Conservation (phyloP, 2,329 filamentous ascomycete genomes). For the Hysterium pulicare region DNA sequence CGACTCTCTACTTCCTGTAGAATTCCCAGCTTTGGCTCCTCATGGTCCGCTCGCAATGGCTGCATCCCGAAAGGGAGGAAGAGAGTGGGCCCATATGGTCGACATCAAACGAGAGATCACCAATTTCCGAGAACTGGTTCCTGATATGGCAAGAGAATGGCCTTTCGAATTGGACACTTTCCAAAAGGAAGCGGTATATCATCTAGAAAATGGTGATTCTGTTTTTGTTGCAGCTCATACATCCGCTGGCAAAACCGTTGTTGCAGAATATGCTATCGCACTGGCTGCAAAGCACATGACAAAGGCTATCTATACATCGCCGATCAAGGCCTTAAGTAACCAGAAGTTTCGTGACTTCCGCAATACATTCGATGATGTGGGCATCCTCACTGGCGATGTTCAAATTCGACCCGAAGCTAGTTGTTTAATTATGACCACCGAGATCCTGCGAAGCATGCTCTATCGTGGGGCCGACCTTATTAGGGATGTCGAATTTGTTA, state of each 20-base stretch:
- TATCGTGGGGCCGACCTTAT: constrained; percentile 95
- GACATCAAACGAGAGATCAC: constrained; percentile 88
- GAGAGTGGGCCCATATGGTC: constrained; percentile 98
- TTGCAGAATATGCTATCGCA: constrained; percentile 96
- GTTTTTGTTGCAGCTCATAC: constrained; percentile 98
- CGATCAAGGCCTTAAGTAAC: constrained; percentile 97
- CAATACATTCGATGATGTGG: constrained; percentile 87
- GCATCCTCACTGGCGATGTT: constrained; percentile 94
- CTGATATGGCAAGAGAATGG: constrained; percentile 94
- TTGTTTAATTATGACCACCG: constrained; percentile 98
- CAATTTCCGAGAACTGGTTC: constrained; percentile 92
- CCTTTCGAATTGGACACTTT: constrained; percentile 97
- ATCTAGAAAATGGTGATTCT: constrained; percentile 92
- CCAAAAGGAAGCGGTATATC: constrained; percentile 97
- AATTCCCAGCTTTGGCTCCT: constrained; percentile 88
- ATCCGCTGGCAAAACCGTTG: constrained; percentile 95
- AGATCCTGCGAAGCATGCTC: constrained; percentile 96
- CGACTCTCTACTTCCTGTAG: constrained; percentile 81
- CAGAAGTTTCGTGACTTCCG: constrained; percentile 98
- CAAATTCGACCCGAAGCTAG: constrained; percentile 97
- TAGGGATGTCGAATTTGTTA: constrained; percentile 95
- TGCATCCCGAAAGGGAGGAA: constrained; percentile 68
- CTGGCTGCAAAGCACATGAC: constrained; percentile 98
- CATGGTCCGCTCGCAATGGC: constrained; percentile 72
- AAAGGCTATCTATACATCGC: constrained; percentile 97